Percentiles rank a stretch among this genome's conserved stretches.
Evolutionary conservation across 306 rosid genomes (phyloP).

Genomic region (Delonix regia): DNA sequence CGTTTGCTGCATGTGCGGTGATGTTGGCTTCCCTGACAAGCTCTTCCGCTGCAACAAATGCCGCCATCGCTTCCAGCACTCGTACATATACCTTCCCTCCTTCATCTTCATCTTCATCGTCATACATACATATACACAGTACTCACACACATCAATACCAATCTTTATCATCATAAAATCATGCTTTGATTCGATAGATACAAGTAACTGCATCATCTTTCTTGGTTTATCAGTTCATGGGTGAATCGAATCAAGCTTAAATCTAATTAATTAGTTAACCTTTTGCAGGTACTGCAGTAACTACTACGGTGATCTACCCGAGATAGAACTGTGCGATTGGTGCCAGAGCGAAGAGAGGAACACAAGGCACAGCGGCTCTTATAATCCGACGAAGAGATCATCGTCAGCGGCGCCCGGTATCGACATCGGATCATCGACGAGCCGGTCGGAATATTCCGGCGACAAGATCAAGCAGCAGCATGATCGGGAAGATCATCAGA

Average conservation of each 20-base stretch:
- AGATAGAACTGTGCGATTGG: conserved; percentile 82
- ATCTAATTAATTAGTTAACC: background rate
- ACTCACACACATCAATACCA: background rate
- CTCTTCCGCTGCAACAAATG: conserved; percentile 95
- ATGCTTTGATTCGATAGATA: too few relatives aligned
- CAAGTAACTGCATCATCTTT: too few relatives aligned
- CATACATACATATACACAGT: background rate
- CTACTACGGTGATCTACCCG: conserved; percentile 63
- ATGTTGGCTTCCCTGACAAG: conserved; percentile 88
- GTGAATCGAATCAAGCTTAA: background rate
- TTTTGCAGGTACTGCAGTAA: conserved; percentile 77
- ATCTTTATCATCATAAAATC: background rate
- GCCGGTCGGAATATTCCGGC: conserved; percentile 64
- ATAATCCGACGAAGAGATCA: conserved; percentile 54
- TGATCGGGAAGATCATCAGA: conserved; percentile 49
- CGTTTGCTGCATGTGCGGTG: conserved; percentile 98
- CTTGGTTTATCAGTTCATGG: too few relatives aligned
- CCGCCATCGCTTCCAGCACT: conserved; percentile 88
- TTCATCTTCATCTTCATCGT: conserved; percentile 15
- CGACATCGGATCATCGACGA: conserved; percentile 25
- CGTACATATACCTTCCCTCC: conserved; percentile 46
- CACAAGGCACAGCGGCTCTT: conserved; percentile 49
- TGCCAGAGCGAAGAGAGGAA: conserved; percentile 69
- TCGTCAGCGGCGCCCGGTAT: conserved; percentile 6
- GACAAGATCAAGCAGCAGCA: conserved; percentile 71